These are phyloP conservation scores for Cocos nucifera DNA, from an alignment of 176 grass and related monocot species.

Conservation along the genomic window DNA sequence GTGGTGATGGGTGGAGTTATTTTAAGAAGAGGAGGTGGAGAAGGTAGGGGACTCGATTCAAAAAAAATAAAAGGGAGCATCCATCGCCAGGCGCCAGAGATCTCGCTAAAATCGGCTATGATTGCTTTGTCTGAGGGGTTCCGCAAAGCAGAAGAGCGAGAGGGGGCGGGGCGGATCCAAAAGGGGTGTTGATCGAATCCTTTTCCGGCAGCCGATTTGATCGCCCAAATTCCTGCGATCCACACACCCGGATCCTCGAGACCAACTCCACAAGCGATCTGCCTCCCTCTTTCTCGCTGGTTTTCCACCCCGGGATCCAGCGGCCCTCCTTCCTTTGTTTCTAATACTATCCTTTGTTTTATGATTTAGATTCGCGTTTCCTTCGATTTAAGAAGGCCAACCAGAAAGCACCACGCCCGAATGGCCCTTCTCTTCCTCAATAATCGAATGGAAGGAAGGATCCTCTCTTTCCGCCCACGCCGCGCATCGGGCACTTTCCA, in stretches of 20 bases:
- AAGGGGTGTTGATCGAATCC: slow-evolving; percentile 7
- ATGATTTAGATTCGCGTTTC: too few relatives aligned
- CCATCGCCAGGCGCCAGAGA: not conserved
- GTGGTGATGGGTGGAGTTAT: too few relatives aligned
- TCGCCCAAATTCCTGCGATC: slow-evolving; percentile 17
- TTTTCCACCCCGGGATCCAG: not conserved
- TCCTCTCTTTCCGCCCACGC: too few relatives aligned
- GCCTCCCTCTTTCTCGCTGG: not conserved
- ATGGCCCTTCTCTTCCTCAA: too few relatives aligned
- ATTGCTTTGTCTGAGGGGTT: slow-evolving; percentile 6
- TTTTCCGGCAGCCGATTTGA: not conserved
- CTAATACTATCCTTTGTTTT: not conserved
- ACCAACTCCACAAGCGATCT: not conserved
- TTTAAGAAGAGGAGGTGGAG: too few relatives aligned
- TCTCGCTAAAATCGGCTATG: not conserved
- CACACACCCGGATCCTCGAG: slow-evolving; percentile 10
- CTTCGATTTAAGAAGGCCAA: too few relatives aligned
- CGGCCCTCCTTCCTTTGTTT: not conserved
- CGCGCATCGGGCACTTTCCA: too few relatives aligned
- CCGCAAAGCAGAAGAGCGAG: not conserved
- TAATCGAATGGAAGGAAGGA: too few relatives aligned
- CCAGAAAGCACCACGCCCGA: too few relatives aligned
- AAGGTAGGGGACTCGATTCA: too few relatives aligned
- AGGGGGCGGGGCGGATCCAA: not conserved
- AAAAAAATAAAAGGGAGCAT: too few relatives aligned